Conservation (phyloP, 2,329 filamentous ascomycete genomes). For the Diaporthe sp. region DNA sequence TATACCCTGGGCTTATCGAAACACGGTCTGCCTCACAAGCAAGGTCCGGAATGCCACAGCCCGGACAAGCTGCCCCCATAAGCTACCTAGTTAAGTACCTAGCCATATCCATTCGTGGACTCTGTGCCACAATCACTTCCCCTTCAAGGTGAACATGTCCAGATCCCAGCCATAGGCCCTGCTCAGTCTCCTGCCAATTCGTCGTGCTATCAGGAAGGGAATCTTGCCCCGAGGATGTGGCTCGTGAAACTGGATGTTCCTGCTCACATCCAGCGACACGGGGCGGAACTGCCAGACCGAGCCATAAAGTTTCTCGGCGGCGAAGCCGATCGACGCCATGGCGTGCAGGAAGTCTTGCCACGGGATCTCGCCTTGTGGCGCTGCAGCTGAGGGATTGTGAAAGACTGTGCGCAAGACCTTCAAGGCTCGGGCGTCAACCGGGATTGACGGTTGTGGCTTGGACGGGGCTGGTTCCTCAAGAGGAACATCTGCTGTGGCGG, state of each 20-base stretch:
- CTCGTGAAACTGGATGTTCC: slow-evolving; percentile 71
- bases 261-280: slow-evolving; percentile 52
- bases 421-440: slow-evolving; percentile 48
- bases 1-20: no score
- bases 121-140: neutral
- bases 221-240: slow-evolving; percentile 69
- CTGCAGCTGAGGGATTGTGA: slow-evolving; percentile 47
- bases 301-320: slow-evolving; percentile 68
- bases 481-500: neutral
- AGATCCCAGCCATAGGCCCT: slow-evolving; percentile 64
- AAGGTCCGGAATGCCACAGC: no score
- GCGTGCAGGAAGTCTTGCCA: slow-evolving; percentile 68
- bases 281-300: slow-evolving; percentile 72
- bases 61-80: no score
- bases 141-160: slow-evolving; percentile 54
- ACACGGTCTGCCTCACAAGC: no score
- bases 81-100: neutral
- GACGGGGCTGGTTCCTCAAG: neutral
- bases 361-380: slow-evolving; percentile 60
- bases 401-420: slow-evolving; percentile 57
- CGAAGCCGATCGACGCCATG: slow-evolving; percentile 63
- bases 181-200: slow-evolving; percentile 61
- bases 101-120: neutral
- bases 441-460: slow-evolving; percentile 37
- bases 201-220: slow-evolving; percentile 57